Evolutionary conservation across 306 rosid species (phyloP).

Genomic region (Cicer bijugum): DNA sequence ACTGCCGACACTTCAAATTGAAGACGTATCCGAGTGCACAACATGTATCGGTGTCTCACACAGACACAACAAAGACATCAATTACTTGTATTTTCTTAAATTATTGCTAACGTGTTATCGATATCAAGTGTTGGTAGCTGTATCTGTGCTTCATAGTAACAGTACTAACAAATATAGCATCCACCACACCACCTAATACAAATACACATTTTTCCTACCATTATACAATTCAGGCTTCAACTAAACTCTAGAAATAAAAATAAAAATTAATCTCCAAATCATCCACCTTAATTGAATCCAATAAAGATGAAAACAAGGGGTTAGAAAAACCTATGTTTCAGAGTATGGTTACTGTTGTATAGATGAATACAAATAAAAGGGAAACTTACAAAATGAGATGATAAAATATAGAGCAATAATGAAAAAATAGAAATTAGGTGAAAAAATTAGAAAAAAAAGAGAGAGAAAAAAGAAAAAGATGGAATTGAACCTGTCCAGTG

Average conservation of each 20-base stretch:
- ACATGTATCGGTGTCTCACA: too few species aligned
- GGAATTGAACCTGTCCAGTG: constrained; percentile 68
- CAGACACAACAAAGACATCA: too few species aligned
- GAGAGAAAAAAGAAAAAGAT: too few species aligned
- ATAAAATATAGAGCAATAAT: neutral
- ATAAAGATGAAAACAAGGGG: neutral
- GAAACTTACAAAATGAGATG: neutral
- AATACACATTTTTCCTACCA: neutral
- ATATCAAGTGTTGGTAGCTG: too few species aligned
- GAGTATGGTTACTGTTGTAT: neutral
- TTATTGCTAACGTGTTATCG: too few species aligned
- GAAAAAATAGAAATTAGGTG: neutral
- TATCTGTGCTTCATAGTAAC: too few species aligned
- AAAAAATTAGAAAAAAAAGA: neutral
- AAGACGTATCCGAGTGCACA: too few species aligned
- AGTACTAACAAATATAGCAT: neutral
- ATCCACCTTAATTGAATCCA: neutral
- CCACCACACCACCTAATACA: neutral
- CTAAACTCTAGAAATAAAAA: neutral
- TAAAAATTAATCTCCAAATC: constrained; percentile 14
- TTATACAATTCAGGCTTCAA: neutral
- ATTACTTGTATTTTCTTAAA: too few species aligned
- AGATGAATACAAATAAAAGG: neutral
- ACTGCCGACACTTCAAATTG: too few species aligned
- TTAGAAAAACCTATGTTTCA: neutral